Conservation (phyloP, 805 yeast species). For the Grigorovia jiainica region DNA sequence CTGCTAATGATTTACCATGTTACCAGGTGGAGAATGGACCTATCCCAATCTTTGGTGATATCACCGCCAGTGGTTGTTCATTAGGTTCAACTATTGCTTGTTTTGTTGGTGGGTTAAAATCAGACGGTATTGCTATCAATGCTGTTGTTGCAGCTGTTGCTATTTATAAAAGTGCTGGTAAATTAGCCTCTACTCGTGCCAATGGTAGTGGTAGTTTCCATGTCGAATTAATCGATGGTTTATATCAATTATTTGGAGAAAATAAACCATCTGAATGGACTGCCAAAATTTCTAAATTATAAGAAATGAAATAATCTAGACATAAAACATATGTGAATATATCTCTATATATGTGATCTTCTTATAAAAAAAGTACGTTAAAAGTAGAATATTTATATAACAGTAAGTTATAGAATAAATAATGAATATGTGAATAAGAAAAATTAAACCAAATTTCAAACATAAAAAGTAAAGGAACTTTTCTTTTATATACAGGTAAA, state of each 20-base stretch:
- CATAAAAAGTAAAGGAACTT: too few species aligned
- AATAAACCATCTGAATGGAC: slow-evolving; percentile 22
- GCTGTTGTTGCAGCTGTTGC: slow-evolving; percentile 48
- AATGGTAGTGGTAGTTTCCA: slow-evolving; percentile 31
- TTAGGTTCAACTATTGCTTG: slow-evolving; percentile 65
- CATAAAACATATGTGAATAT: background rate
- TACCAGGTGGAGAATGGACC: slow-evolving; percentile 44
- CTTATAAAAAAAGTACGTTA: too few species aligned
- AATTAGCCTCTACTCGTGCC: slow-evolving; percentile 34
- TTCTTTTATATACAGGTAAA: too few species aligned
- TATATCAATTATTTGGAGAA: slow-evolving; percentile 18
- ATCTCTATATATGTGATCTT: too few species aligned
- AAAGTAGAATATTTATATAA: too few species aligned
- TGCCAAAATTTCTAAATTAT: slow-evolving; percentile 7
- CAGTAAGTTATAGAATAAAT: too few species aligned
- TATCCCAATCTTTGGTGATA: slow-evolving; percentile 47
- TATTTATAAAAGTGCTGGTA: slow-evolving; percentile 55
- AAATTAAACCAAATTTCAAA: too few species aligned
- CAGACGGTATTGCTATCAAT: slow-evolving; percentile 27
- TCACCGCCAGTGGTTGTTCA: slow-evolving; percentile 82
- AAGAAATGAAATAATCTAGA: background rate
- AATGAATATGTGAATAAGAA: too few species aligned
- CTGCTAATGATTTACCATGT: slow-evolving; percentile 20
- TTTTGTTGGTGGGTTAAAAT: slow-evolving; percentile 38
- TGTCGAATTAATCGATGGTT: slow-evolving; percentile 23